Evolutionary conservation across 306 rosid species (phyloP).

Genomic region (Glycine latifolia): DNA sequence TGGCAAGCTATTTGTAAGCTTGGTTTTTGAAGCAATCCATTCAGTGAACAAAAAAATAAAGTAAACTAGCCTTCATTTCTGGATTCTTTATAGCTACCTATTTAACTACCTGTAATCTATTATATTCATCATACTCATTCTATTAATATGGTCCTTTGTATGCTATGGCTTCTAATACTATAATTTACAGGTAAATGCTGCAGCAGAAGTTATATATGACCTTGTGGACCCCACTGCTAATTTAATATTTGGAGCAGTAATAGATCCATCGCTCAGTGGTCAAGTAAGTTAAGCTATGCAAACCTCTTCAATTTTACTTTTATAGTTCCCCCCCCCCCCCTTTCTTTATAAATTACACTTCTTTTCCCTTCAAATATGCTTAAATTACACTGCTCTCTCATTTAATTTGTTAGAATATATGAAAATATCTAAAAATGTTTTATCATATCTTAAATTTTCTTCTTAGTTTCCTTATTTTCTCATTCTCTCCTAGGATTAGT

Average conservation of each 20-base stretch:
- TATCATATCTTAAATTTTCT: slow-evolving; percentile 7
- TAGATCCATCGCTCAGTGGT: slow-evolving; percentile 96
- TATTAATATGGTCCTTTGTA: slow-evolving; percentile 38
- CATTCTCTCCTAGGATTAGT: neutral
- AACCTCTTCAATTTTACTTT: neutral
- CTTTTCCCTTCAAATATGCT: slow-evolving; percentile 1
- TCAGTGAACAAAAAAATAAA: slow-evolving; percentile 29
- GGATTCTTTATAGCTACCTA: slow-evolving; percentile 15
- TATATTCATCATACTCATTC: slow-evolving; percentile 24
- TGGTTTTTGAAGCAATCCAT: slow-evolving; percentile 41
- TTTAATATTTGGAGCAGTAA: slow-evolving; percentile 97
- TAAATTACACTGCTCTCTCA: neutral
- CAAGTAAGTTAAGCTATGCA: slow-evolving; percentile 72
- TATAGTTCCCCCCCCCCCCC: neutral
- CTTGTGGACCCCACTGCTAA: slow-evolving; percentile 99
- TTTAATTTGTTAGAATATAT: neutral
- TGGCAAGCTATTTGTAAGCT: slow-evolving; percentile 11
- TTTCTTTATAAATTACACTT: neutral
- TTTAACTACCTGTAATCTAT: slow-evolving; percentile 33
- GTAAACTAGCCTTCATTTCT: neutral
- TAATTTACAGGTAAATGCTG: slow-evolving; percentile 89
- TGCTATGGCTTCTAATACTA: slow-evolving; percentile 39
- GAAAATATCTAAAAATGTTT: neutral
- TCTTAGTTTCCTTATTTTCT: neutral
- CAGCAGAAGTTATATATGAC: slow-evolving; percentile 99